Conservation (phyloP, 2,329 filamentous ascomycete genomes). For the Neonectria ditissima region DNA sequence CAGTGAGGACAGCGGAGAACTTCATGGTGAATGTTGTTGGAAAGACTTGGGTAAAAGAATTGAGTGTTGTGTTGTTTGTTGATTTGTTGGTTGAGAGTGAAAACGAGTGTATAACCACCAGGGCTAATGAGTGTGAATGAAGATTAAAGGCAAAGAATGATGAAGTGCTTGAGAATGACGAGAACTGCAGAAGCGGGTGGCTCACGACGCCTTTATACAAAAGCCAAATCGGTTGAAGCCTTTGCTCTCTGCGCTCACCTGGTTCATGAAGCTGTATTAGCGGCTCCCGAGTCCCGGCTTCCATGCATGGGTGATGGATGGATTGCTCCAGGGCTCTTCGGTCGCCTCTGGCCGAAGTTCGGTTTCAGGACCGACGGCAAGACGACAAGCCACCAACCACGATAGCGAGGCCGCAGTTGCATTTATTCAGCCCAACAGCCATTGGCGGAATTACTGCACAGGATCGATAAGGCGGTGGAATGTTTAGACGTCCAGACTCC, state of each 20-base stretch:
- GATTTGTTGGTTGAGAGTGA: background rate
- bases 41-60: background rate
- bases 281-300: background rate
- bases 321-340: background rate
- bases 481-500: background rate
- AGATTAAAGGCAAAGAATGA: conserved; percentile 18
- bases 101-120: conserved; percentile 42
- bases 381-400: background rate
- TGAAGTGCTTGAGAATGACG: background rate
- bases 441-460: background rate
- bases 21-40: conserved; percentile 37
- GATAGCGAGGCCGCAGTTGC: background rate
- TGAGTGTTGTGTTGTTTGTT: conserved; percentile 5
- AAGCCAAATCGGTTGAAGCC: background rate
- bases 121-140: conserved; percentile 37
- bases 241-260: background rate
- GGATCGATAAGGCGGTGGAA: background rate
- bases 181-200: background rate
- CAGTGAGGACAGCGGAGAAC: conserved; percentile 40
- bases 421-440: background rate
- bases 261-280: background rate
- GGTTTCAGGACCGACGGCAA: background rate
- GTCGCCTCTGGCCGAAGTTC: background rate
- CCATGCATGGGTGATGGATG: no score
- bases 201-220: background rate